phyloP scores from a whole-genome alignment of 352 stramenopile genomes.

The Salisapilia sapeloensis region DNA sequence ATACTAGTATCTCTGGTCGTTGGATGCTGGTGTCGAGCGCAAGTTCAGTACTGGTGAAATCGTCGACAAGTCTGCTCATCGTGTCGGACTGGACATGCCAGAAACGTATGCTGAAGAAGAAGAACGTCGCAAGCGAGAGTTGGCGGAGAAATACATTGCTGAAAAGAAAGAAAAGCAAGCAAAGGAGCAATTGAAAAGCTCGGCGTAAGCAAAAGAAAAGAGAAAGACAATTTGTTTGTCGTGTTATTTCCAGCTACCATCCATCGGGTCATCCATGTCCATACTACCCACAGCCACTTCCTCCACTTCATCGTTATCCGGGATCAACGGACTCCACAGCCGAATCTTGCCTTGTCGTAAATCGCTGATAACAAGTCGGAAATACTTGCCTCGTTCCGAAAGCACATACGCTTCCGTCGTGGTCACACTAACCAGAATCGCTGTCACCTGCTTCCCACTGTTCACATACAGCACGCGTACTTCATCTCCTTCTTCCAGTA shows the following conservation, averaged over 20 bases:
- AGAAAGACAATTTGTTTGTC: too few relatives aligned
- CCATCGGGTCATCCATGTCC: too few relatives aligned
- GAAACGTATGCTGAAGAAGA: constrained; percentile 52
- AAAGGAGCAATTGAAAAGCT: too few relatives aligned
- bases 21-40: constrained; percentile 53
- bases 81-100: constrained; percentile 57
- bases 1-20: constrained; percentile 39
- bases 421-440: constrained; percentile 51
- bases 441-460: constrained; percentile 34
- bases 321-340: constrained; percentile 31
- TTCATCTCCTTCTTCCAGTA: constrained; percentile 69
- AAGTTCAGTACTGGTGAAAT: constrained; percentile 53
- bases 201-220: too few relatives aligned
- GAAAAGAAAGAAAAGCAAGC: constrained; percentile 15
- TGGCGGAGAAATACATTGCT: constrained; percentile 7
- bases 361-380: constrained; percentile 55
- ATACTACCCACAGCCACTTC: too few relatives aligned
- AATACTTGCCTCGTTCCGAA: constrained; percentile 67
- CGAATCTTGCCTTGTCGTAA: constrained; percentile 42
- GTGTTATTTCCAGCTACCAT: too few relatives aligned
- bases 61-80: constrained; percentile 52
- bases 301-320: too few relatives aligned
- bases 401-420: constrained; percentile 59
- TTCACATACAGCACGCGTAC: constrained; percentile 50
- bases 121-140: constrained; percentile 10